A percentile compares a stretch with the other conserved stretches of the same genome.
These are phyloP conservation scores for Fusarium clavum DNA, from an alignment of 2,329 filamentous ascomycete species.

Conservation along the genomic window DNA sequence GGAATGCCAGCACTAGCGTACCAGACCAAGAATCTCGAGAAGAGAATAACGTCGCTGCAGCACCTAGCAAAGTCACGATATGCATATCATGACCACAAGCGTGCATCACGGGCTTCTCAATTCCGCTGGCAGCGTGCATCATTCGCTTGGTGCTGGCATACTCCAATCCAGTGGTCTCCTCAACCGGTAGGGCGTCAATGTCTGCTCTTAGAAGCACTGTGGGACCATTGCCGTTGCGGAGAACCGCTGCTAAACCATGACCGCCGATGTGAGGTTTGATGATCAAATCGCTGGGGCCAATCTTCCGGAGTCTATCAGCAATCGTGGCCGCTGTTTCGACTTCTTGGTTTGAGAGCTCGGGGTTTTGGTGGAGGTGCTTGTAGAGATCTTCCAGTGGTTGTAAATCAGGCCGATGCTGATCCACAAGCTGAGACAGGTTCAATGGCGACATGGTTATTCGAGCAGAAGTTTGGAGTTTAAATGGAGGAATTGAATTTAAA, in stretches of 20 bases:
- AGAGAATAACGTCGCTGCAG: conserved; percentile 61
- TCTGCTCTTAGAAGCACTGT: conserved; percentile 71
- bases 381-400: conserved; percentile 52
- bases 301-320: conserved; percentile 52
- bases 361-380: conserved; percentile 68
- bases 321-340: conserved; percentile 62
- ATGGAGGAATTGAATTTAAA: no score
- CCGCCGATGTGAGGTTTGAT: conserved; percentile 67
- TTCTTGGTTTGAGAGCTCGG: conserved; percentile 70
- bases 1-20: conserved; percentile 73
- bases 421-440: background rate
- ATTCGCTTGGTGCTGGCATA: conserved; percentile 60
- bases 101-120: conserved; percentile 69
- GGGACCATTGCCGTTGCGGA: conserved; percentile 65
- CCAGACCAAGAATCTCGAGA: conserved; percentile 66
- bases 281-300: conserved; percentile 31
- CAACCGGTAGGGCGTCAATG: conserved; percentile 70
- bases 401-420: conserved; percentile 14
- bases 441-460: background rate
- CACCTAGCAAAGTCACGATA: conserved; percentile 67
- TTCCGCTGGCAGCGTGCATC: conserved; percentile 7
- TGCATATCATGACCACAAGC: conserved; percentile 77
- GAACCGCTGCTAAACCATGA: conserved; percentile 66
- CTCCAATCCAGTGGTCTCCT: conserved; percentile 64
- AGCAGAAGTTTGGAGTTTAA: no score